Evolutionary conservation across 805 yeast genomes (phyloP), one percentile per base, ranked within the genome.

Genomic region (Lipomyces sp.): DNA sequence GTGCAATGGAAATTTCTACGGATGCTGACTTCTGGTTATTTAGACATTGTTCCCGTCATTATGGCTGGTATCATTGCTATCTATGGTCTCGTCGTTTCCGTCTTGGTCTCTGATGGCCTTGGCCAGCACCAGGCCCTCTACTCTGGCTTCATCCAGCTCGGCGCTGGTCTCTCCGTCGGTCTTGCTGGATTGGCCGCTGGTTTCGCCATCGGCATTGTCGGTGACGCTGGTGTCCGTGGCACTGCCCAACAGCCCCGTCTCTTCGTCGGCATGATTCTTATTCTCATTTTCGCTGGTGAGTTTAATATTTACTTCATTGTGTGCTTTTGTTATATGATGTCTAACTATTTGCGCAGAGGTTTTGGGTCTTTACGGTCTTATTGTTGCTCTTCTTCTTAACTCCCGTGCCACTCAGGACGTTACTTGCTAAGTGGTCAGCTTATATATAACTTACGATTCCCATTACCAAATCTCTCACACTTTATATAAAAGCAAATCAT

Each of bases 11-110:
- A 15, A 42, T 42, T 59, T 4, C 35, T 35, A 50, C 59, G 56
- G 29, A 30, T 32, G 42, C 59, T 63, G 56, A 57, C 57, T 24
- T n/a, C 15, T 24, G 24, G 39, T 10, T 13, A 11, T n/a, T 24
- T 24, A 62, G 66, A 64, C 68, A 71, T 95, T 60, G 93, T 95
- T 73, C 99, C 99, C 18, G 99, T 95, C 58, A 97, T 95, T 71
- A 92, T 95, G 97, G 87, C 95, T 70, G 99, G 99, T 86, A 95
- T 95, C 75, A 82, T 95, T 67, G 92, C 98, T 10, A 97, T 95
- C 61, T 95, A 95, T 78, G 99, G 99, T 2, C 84, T 95, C 60
- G 99, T 95, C 30, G 99, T 95, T 58, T 90, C 97, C 18, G 99
- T 95, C 53, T 83, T 95, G 74, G 94, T 95, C 74, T 97, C 99